Base-by-base conservation (phyloP, 176 grass and related monocot genomes). In the Urochloa ruziziensis region DNA sequence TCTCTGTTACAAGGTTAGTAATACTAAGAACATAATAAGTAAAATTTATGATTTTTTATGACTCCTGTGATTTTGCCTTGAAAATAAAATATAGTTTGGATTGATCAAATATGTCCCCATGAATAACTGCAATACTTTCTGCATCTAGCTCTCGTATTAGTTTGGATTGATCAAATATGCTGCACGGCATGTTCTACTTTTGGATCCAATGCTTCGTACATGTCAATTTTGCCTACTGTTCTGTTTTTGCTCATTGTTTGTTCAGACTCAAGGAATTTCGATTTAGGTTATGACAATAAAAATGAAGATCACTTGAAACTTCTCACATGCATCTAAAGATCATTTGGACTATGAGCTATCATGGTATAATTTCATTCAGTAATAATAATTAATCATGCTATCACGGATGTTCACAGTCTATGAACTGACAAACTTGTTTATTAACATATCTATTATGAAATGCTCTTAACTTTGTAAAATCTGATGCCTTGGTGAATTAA, bases 171-270 rank as follows among this genome's bases (percentile, higher is more conserved):
- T 73, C n/a, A n/a, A n/a, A 99, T 99, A n/a, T 67, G 91, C 91
- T 87, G 96, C 96, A 85, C 84, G 91, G 1, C 96, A 93, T 94
- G 96, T 99, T 83, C 89, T 99, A 52, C 96, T 99, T 94, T 76
- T 99, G 79, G 96, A 99, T 79, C 96, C 96, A 27, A 93, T 99
- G 62, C 96, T 99, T 83, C 93, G 88, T 46, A 99, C 96, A 92
- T 93, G 93, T 99, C 44, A 73, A 87, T 93, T 46, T 56, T 67
- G 28, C 52, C 24, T 74, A 44, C 16, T 51, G 34, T 59, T 62
- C 15, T 64, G 53, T 44, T 71, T 23, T 4, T 63, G 21, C 19
- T 79, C 39, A 53, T 77, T 74, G 15, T 73, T 47, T 82, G 27
- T 86, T 67, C n/a, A n/a, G 30, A 47, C 66, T 82, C 17, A 66